phyloP scores from a whole-genome alignment of 2,329 filamentous ascomycete species.

The Colletotrichum liaoningense region DNA sequence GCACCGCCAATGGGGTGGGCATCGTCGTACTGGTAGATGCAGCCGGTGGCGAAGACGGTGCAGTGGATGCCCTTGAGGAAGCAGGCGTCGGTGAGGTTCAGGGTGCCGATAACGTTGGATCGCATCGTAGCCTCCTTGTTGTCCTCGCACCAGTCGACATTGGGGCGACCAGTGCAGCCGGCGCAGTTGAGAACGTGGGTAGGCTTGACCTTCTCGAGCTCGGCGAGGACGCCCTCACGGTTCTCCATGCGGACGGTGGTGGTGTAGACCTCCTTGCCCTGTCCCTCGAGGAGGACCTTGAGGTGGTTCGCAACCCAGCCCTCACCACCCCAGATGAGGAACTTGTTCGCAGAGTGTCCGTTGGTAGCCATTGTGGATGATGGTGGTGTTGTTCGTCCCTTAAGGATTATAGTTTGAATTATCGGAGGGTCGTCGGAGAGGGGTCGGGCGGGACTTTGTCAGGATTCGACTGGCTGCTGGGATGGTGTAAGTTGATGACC shows the following conservation, averaged over 20 bases:
- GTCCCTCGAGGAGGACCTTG: constrained; percentile 65
- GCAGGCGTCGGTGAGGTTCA: constrained; percentile 73
- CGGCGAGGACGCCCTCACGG: constrained; percentile 64
- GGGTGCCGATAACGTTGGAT: constrained; percentile 74
- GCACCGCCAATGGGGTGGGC: constrained; percentile 68
- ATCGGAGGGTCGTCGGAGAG: constrained; percentile 6
- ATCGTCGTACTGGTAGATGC: constrained; percentile 74
- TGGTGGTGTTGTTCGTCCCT: background rate
- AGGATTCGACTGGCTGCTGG: constrained; percentile 8
- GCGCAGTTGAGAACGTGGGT: constrained; percentile 76
- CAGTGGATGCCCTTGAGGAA: constrained; percentile 68
- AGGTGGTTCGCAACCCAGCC: constrained; percentile 74
- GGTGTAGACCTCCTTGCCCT: constrained; percentile 70
- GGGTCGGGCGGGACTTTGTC: background rate
- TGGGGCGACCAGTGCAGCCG: constrained; percentile 74
- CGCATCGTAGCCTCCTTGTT: constrained; percentile 75
- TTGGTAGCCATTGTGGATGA: constrained; percentile 43
- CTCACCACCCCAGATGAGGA: constrained; percentile 73
- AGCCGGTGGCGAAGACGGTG: constrained; percentile 76
- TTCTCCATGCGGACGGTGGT: constrained; percentile 76
- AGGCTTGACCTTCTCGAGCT: constrained; percentile 69
- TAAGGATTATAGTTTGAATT: background rate
- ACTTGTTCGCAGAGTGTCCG: constrained; percentile 52
- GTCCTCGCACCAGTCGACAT: constrained; percentile 79
- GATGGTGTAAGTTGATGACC: constrained; percentile 7